Base-by-base conservation (phyloP, 352 stramenopile species). In the Globisporangium perplexum region DNA sequence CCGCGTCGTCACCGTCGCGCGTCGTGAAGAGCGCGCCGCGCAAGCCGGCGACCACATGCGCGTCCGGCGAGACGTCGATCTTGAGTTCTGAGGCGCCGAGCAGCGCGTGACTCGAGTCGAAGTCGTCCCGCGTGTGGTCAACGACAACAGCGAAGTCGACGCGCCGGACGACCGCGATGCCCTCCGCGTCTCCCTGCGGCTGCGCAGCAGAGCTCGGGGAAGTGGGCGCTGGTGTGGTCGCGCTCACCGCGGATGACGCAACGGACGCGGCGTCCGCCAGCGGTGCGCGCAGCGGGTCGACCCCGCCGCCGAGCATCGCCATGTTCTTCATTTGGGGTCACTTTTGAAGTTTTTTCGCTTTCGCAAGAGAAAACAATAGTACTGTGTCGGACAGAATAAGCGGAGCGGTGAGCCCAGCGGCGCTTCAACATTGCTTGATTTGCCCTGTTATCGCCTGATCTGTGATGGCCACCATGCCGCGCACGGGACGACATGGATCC, bases 11-110 rank as follows among this genome's bases (percentile, higher is more conserved):
- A 57, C 51, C 7, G 50, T 63, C 7, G n/a, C 24, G 17, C 5
- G 59, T 58, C 1, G 59, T 54, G 60, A 72, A 86, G 7, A 90
- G 53, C 45, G 67, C 50, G 23, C 35, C 46, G 38, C 71, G 56
- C 14, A 82, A 72, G 1, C 62, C 77, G 38, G 85, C 57, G 11
- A 80, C 30, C 15, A 90, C 39, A 11, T 77, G 72, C 38, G 72
- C 24, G 42, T 80, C 74, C 7, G 66, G 53, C 2, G 80, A 66
- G 11, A 90, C 60, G 59, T 90, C 80, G 56, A 86, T 49, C 28
- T 69, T 74, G 36, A 80, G 63, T 24, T 58, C 42, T 8, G 71
- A 35, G 41, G 83, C 55, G 24, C 76, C 65, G 51, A 76, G 80
- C 28, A 90, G 53, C 46, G 65, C 68, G 18, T 68, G 59, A 15